These are phyloP conservation scores for Wickerhamomyces sp. DNA, from an alignment of 1,139 yeast genomes.

Conservation along the genomic window DNA sequence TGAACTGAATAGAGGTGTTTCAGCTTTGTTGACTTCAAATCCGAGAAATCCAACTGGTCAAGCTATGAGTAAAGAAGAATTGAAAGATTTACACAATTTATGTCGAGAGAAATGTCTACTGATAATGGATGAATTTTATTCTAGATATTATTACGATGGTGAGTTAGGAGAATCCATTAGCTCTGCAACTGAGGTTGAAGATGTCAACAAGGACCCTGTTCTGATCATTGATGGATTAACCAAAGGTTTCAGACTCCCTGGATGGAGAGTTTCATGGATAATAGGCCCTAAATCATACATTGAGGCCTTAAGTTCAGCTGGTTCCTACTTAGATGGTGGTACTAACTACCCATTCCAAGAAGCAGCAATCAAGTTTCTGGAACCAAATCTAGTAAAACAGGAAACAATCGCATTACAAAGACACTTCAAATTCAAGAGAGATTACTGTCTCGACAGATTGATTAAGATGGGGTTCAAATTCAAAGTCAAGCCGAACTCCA, in stretches of 20 bases:
- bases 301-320: slow-evolving; percentile 55
- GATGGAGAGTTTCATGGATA: slow-evolving; percentile 70
- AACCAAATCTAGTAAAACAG: slow-evolving; percentile 44
- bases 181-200: slow-evolving; percentile 52
- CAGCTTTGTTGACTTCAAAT: slow-evolving; percentile 56
- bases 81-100: slow-evolving; percentile 49
- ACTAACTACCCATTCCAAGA: slow-evolving; percentile 62
- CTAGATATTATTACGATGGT: slow-evolving; percentile 60
- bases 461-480: slow-evolving; percentile 55
- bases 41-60: slow-evolving; percentile 69
- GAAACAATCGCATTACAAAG: slow-evolving; percentile 61
- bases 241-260: slow-evolving; percentile 63
- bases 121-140: slow-evolving; percentile 67
- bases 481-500: slow-evolving; percentile 53
- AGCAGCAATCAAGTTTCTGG: slow-evolving; percentile 56
- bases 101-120: slow-evolving; percentile 53
- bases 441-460: slow-evolving; percentile 50
- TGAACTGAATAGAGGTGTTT: slow-evolving; percentile 58
- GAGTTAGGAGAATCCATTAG: slow-evolving; percentile 52
- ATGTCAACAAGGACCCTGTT: slow-evolving; percentile 60
- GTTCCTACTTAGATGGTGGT: slow-evolving; percentile 64
- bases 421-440: slow-evolving; percentile 60
- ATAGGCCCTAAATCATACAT: slow-evolving; percentile 65
- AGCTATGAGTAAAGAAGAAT: slow-evolving; percentile 49
- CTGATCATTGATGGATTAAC: slow-evolving; percentile 62